These are phyloP conservation scores for Chalara sp. DNA, from an alignment of 2,329 filamentous ascomycete genomes.

Conservation along the genomic window DNA sequence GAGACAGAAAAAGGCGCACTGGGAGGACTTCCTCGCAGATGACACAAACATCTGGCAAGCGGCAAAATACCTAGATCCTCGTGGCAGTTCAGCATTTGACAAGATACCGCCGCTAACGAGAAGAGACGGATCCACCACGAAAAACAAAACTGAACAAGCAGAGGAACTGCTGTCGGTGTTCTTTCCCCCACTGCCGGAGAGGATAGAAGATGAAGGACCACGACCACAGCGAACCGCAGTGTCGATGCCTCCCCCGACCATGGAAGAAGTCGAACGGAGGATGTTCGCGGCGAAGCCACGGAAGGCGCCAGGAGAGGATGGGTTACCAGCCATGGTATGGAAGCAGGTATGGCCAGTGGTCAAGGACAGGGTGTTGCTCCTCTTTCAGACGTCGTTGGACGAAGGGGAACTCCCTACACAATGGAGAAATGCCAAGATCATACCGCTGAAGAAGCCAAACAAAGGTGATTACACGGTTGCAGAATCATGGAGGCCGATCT, in stretches of 20 bases:
- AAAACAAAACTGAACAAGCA: background rate
- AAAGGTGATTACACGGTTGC: too few species aligned
- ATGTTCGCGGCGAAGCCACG: background rate
- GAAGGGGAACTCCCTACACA: too few species aligned
- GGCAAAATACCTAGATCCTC: slow-evolving; percentile 1
- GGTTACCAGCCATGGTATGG: background rate
- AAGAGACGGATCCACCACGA: background rate
- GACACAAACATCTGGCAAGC: slow-evolving; percentile 20
- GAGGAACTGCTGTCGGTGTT: background rate
- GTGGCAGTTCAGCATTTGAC: background rate
- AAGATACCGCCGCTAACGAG: background rate
- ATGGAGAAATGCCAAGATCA: too few species aligned
- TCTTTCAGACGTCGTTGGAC: too few species aligned
- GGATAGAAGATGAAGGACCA: slow-evolving; percentile 1
- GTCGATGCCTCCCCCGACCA: background rate
- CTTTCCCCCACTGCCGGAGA: slow-evolving; percentile 1
- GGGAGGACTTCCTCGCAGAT: slow-evolving; percentile 22
- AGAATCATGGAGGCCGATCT: too few species aligned
- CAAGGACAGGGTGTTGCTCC: too few species aligned
- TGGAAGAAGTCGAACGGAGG: slow-evolving; percentile 2
- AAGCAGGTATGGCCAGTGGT: background rate
- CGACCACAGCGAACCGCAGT: background rate
- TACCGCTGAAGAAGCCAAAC: too few species aligned
- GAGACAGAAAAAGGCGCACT: slow-evolving; percentile 20
- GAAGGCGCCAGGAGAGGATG: background rate